Evolutionary conservation across 1,284 basidiomycete species (phyloP).

Genomic region (Cutaneotrichosporon dermatis): DNA sequence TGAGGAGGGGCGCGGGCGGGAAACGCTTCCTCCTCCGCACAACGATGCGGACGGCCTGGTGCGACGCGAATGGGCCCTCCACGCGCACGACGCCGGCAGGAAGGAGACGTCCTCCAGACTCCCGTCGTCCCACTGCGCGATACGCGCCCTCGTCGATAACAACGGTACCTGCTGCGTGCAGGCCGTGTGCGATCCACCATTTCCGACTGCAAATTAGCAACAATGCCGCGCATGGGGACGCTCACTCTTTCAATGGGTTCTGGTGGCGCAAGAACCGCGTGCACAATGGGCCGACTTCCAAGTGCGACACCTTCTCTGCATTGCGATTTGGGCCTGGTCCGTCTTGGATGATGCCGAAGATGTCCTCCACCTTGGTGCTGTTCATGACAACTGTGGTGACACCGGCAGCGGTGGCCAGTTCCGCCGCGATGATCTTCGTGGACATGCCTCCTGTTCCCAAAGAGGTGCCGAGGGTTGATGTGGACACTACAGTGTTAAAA

Average conservation of each 20-base stretch:
- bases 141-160: conserved; percentile 80
- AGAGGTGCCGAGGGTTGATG: conserved; percentile 81
- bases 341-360: conserved; percentile 71
- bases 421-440: conserved; percentile 96
- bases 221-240: too few species aligned
- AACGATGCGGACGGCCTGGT: conserved; percentile 84
- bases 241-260: conserved; percentile 67
- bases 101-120: conserved; percentile 84
- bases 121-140: conserved; percentile 71
- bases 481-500: conserved; percentile 66
- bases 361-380: conserved; percentile 70
- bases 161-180: conserved; percentile 80
- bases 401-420: conserved; percentile 92
- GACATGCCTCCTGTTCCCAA: conserved; percentile 99
- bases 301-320: conserved; percentile 24
- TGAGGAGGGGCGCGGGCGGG: conserved; percentile 37
- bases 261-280: conserved; percentile 78
- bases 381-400: conserved; percentile 90
- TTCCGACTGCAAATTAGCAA: conserved; percentile 57
- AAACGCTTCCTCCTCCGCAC: conserved; percentile 52
- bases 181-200: conserved; percentile 90
- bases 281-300: conserved; percentile 56
- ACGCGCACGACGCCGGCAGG: conserved; percentile 85
- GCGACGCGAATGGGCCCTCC: conserved; percentile 83
- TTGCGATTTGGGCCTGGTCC: conserved; percentile 36